Evolutionary conservation across 2,329 filamentous ascomycete genomes (phyloP).

Genomic region (Clarireedia hainanense): DNA sequence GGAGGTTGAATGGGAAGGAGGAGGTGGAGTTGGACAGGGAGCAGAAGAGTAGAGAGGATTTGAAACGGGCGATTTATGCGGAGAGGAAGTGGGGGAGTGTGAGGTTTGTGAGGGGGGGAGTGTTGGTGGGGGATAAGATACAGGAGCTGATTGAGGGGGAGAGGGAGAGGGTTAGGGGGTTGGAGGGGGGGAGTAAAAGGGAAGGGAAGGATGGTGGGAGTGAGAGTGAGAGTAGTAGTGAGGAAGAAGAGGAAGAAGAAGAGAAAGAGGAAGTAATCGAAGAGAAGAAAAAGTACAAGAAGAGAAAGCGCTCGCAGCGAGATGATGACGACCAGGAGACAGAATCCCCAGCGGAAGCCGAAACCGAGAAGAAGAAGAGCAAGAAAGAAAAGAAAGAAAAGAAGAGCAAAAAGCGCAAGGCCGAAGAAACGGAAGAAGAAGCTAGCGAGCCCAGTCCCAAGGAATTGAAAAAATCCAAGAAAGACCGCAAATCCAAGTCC

Average conservation of each 20-base stretch:
- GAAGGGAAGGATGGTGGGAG: neutral
- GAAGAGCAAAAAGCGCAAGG: conserved; percentile 33
- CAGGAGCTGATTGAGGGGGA: conserved; percentile 36
- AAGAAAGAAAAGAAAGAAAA: conserved; percentile 9
- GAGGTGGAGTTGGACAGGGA: conserved; percentile 66
- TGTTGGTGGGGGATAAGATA: conserved; percentile 52
- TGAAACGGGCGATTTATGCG: conserved; percentile 66
- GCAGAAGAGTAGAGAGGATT: conserved; percentile 56
- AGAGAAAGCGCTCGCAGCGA: conserved; percentile 37
- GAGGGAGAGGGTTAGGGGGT: conserved; percentile 26
- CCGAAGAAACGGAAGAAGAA: conserved; percentile 33
- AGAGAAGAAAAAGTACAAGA: conserved; percentile 26
- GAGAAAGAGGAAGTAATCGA: conserved; percentile 3
- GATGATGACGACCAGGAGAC: conserved; percentile 26
- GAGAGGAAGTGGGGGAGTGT: conserved; percentile 71
- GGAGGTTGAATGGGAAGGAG: conserved; percentile 80
- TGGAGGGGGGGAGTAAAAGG: conserved; percentile 16
- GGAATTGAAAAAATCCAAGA: conserved; percentile 31
- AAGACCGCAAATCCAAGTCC: conserved; percentile 6
- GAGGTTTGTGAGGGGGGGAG: conserved; percentile 81
- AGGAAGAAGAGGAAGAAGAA: conserved; percentile 8
- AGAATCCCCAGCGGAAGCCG: conserved; percentile 10
- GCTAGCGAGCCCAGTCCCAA: conserved; percentile 13
- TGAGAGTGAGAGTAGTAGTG: conserved; percentile 3
- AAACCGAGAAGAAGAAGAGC: conserved; percentile 29